These are phyloP conservation scores for Flaveria brownii DNA, from an alignment of 129 eudicot species.

Conservation along the genomic window DNA sequence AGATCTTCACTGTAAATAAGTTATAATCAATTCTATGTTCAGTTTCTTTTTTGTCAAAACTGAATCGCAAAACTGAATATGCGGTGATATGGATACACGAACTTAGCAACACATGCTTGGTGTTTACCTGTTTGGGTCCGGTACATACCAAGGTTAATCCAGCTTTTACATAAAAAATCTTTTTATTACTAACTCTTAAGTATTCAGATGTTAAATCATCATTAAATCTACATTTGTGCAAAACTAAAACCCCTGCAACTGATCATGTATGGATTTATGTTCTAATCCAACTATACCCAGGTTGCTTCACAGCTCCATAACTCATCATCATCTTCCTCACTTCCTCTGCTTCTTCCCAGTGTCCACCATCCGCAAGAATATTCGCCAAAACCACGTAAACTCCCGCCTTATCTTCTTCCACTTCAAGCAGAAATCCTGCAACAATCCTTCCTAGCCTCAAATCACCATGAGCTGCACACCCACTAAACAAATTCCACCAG, in stretches of 20 bases:
- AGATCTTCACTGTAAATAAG: too few species aligned
- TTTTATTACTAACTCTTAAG: not conserved
- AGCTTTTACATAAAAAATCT: not conserved
- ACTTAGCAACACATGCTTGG: too few species aligned
- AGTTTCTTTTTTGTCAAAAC: too few species aligned
- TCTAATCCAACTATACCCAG: slow-evolving; percentile 78
- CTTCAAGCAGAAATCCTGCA: slow-evolving; percentile 58
- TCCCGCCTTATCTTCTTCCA: slow-evolving; percentile 51
- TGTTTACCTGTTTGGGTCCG: too few species aligned
- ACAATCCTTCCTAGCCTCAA: slow-evolving; percentile 62
- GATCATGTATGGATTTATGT: slow-evolving; percentile 25
- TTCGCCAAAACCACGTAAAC: slow-evolving; percentile 77
- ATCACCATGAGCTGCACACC: slow-evolving; percentile 83
- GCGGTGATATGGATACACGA: too few species aligned
- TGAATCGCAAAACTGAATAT: too few species aligned
- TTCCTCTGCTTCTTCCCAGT: slow-evolving; percentile 84
- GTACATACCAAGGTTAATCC: too few species aligned
- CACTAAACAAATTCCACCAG: slow-evolving; percentile 87
- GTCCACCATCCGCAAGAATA: slow-evolving; percentile 63
- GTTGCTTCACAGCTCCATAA: slow-evolving; percentile 64
- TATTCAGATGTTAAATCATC: not conserved
- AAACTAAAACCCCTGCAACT: not conserved
- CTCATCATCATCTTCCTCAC: slow-evolving; percentile 67
- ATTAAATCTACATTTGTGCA: not conserved
- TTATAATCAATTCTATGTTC: too few species aligned